Conservation (phyloP, 345 rosid species). For the Ceriops zippeliana region DNA sequence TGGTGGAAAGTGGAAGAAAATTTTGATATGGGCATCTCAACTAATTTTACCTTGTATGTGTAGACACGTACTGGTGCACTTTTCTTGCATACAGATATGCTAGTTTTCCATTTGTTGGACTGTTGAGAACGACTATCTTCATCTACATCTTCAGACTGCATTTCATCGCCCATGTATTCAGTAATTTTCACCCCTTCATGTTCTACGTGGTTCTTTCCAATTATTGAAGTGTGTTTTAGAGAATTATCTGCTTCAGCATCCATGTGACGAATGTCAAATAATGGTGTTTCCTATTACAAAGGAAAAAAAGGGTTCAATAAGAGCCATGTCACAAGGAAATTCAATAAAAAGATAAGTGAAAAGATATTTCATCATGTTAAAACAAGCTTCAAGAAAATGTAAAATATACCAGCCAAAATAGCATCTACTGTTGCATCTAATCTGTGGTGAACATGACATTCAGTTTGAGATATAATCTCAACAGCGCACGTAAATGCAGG, state of each 20-base stretch:
- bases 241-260: slow-evolving; percentile 44
- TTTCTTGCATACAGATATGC: slow-evolving; percentile 37
- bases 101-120: slow-evolving; percentile 30
- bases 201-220: slow-evolving; percentile 33
- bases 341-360: slow-evolving; percentile 1
- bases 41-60: slow-evolving; percentile 60
- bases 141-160: slow-evolving; percentile 57
- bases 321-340: neutral
- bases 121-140: slow-evolving; percentile 33
- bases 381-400: slow-evolving; percentile 6
- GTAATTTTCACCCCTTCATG: slow-evolving; percentile 25
- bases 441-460: slow-evolving; percentile 78
- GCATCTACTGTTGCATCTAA: slow-evolving; percentile 89
- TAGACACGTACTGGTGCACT: slow-evolving; percentile 57
- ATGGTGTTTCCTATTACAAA: slow-evolving; percentile 60
- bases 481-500: slow-evolving; percentile 83
- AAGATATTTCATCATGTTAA: neutral
- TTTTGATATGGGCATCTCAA: slow-evolving; percentile 1
- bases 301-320: slow-evolving; percentile 2
- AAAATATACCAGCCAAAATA: slow-evolving; percentile 63
- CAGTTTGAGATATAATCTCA: slow-evolving; percentile 79
- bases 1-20: neutral
- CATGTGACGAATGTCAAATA: slow-evolving; percentile 66
- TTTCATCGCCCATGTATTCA: slow-evolving; percentile 29
- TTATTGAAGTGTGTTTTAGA: slow-evolving; percentile 32